A percentile compares a stretch with the other conserved stretches of the same genome.
phyloP scores from a whole-genome alignment of 306 rosid genomes.

The Ammopiptanthus mongolicus region DNA sequence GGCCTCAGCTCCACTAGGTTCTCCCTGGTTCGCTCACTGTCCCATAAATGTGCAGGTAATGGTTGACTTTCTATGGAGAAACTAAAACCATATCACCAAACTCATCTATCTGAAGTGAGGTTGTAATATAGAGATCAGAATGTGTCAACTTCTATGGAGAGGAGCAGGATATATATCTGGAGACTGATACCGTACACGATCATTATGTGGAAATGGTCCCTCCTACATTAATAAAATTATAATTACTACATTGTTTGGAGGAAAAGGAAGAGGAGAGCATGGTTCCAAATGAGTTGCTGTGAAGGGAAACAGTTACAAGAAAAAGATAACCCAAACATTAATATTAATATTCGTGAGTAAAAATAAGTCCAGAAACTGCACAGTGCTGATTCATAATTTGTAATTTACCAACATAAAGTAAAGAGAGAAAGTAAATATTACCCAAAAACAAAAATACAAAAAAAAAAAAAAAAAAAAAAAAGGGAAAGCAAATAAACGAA shows the following conservation, averaged over 20 bases:
- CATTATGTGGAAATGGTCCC: constrained; percentile 71
- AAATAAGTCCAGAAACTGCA: not conserved
- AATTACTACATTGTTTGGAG: not conserved
- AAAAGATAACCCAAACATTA: not conserved
- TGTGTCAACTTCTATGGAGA: constrained; percentile 68
- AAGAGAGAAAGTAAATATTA: no score
- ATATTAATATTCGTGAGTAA: not conserved
- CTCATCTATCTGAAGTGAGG: constrained; percentile 2
- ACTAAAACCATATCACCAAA: constrained; percentile 6
- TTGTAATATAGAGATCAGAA: constrained; percentile 13
- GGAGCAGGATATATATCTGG: constrained; percentile 77
- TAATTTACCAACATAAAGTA: not conserved
- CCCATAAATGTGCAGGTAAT: not conserved
- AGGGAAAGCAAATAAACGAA: not conserved
- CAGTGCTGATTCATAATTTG: not conserved
- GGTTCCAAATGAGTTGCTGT: not conserved
- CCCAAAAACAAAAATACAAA: no score
- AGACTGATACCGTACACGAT: constrained; percentile 47
- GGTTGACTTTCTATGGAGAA: not conserved
- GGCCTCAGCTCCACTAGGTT: not conserved
- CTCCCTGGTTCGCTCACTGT: not conserved
- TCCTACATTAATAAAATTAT: constrained; percentile 42
- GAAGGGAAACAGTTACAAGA: not conserved
- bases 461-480: no score
- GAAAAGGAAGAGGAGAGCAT: not conserved